Evolutionary conservation across 768 basidiomycete genomes (phyloP).

Genomic region (Coprinellus micaceus): DNA sequence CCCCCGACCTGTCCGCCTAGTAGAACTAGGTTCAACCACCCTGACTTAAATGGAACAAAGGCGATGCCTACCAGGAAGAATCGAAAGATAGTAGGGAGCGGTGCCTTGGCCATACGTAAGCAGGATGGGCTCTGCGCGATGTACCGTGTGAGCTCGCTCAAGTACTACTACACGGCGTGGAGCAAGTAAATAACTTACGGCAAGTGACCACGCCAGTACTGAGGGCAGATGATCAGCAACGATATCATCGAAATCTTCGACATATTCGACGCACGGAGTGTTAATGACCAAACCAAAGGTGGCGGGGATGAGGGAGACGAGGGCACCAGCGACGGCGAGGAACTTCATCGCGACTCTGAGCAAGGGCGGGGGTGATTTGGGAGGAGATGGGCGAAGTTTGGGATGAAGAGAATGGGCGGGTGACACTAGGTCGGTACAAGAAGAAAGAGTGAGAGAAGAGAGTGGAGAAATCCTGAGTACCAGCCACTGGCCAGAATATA

Average conservation of each 20-base stretch:
- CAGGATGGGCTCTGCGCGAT: slow-evolving; percentile 51
- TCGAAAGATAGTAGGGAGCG: slow-evolving; percentile 54
- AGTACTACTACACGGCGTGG: background rate
- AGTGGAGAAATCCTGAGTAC: slow-evolving; percentile 1
- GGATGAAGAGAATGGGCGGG: slow-evolving; percentile 12
- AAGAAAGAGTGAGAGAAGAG: slow-evolving; percentile 5
- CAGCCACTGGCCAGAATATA: slow-evolving; percentile 14
- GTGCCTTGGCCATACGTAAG: slow-evolving; percentile 51
- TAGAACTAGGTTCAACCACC: slow-evolving; percentile 1
- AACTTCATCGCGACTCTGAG: slow-evolving; percentile 34
- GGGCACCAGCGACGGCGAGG: slow-evolving; percentile 29
- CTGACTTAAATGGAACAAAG: background rate
- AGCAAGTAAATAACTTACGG: slow-evolving; percentile 6
- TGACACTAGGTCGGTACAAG: slow-evolving; percentile 11
- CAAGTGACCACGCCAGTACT: slow-evolving; percentile 41
- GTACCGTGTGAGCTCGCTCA: slow-evolving; percentile 33
- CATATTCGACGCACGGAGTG: slow-evolving; percentile 68
- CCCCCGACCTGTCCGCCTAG: slow-evolving; percentile 53
- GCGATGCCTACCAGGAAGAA: slow-evolving; percentile 53
- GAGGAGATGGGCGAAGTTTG: background rate
- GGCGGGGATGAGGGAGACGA: slow-evolving; percentile 36
- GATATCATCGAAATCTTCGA: too few relatives aligned
- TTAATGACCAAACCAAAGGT: slow-evolving; percentile 52
- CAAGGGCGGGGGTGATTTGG: slow-evolving; percentile 8
- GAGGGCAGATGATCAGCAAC: background rate